Base-by-base conservation (phyloP, 202 grass and related monocot genomes). In the Digitaria exilis region DNA sequence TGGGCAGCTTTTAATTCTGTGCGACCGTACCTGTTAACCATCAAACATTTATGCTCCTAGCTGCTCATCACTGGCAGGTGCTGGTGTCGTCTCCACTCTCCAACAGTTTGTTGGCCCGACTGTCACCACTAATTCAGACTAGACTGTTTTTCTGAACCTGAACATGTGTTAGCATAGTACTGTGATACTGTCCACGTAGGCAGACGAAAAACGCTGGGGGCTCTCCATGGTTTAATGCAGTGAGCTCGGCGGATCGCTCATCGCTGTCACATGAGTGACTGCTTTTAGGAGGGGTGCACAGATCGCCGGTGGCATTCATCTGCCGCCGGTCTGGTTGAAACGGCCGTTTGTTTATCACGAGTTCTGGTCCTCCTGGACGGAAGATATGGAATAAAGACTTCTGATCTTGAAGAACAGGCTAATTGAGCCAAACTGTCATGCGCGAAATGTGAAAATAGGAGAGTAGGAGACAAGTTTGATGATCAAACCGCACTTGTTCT, bases 11-110 rank as follows among this genome's bases (percentile, higher is more conserved):
- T 21, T 60, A 71, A 71, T 81, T 59, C 24, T 10, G 65, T 68
- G 49, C 31, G 24, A 42, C 32, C 8, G 49, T 48, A 65, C 50
- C 66, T 6, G 69, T 9, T 65, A 73, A 13, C 65, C 55, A 78
- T 64, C 82, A 26, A 3, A 32, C 77, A 88, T 32, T 88, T 80
- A 80, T 14, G 35, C 68, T 68, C 16, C 43, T 29, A 48, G 41
- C 35, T 30, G 56, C 15, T 18, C 26, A n/a, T n/a, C n/a, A 28
- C 74, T n/a, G 7, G 19, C 51, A n/a, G 51, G 51, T n/a, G n/a
- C n/a, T n/a, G n/a, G n/a, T n/a, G n/a, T n/a, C n/a, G n/a, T n/a
- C n/a, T n/a, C n/a, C n/a, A n/a, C n/a, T n/a, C n/a, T n/a, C n/a
- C n/a, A n/a, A n/a, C n/a, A n/a, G n/a, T n/a, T n/a, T n/a, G n/a